Conservation (phyloP, 768 basidiomycete genomes). For the Collybia mongolica region DNA sequence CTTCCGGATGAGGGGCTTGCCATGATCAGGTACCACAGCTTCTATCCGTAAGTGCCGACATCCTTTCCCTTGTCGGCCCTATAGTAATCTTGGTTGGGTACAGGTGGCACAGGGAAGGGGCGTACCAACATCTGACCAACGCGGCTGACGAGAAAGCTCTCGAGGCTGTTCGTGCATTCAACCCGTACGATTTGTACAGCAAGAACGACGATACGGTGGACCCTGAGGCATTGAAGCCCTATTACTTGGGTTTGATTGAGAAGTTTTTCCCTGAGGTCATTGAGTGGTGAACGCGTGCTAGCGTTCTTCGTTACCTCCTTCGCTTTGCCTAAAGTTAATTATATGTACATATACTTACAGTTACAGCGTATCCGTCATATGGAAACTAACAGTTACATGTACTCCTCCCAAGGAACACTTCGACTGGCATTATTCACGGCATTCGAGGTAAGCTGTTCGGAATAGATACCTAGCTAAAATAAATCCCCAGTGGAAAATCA, state of each 20-base stretch:
- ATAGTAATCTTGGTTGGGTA: slow-evolving; percentile 1
- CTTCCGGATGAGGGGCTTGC: slow-evolving; percentile 79
- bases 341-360: no score
- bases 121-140: slow-evolving; percentile 75
- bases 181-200: slow-evolving; percentile 91
- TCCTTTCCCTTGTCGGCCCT: neutral
- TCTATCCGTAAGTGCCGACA: slow-evolving; percentile 62
- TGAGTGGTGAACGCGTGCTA: slow-evolving; percentile 62
- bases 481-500: no score
- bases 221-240: slow-evolving; percentile 64
- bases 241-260: slow-evolving; percentile 76
- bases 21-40: slow-evolving; percentile 93
- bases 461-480: no score
- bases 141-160: slow-evolving; percentile 62
- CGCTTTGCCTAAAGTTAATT: no score
- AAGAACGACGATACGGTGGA: slow-evolving; percentile 73
- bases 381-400: no score
- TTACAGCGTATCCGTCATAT: no score
- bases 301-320: no score
- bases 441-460: no score
- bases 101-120: slow-evolving; percentile 77
- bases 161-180: slow-evolving; percentile 79
- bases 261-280: slow-evolving; percentile 82
- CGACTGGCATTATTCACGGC: no score
- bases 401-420: no score